These are phyloP conservation scores for Metarhizium sp. DNA, from an alignment of 2,329 filamentous ascomycete species.

Conservation along the genomic window DNA sequence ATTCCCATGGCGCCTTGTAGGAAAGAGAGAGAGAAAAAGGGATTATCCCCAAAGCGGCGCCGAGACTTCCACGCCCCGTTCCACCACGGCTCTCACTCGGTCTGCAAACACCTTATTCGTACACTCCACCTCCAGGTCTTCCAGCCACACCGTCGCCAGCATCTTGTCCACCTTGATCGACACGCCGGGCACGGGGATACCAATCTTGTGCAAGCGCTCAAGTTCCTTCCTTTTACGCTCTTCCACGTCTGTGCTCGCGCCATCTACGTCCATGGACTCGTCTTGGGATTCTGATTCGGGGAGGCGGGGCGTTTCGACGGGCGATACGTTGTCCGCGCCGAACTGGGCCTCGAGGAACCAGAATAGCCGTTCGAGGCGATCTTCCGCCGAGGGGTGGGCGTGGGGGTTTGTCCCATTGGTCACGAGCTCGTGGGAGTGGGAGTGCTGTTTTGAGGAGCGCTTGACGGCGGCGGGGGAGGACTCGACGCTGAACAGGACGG, in stretches of 20 bases:
- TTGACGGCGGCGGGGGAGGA: conserved; percentile 92
- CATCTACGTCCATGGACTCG: conserved; percentile 15
- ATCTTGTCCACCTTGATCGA: conserved; percentile 83
- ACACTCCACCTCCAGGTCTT: conserved; percentile 85
- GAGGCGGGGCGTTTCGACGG: conserved; percentile 52
- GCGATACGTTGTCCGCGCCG: conserved; percentile 69
- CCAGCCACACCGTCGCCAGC: conserved; percentile 82
- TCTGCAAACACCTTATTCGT: conserved; percentile 68
- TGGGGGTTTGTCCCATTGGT: conserved; percentile 54
- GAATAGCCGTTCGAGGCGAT: conserved; percentile 76
- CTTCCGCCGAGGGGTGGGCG: conserved; percentile 58
- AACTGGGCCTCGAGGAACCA: conserved; percentile 98
- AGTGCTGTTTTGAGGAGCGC: conserved; percentile 34
- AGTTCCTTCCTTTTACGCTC: conserved; percentile 60
- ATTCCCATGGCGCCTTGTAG: neutral
- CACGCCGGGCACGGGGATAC: conserved; percentile 85
- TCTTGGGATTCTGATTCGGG: neutral
- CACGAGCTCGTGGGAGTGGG: conserved; percentile 29
- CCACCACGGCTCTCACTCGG: conserved; percentile 79
- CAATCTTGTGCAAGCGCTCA: conserved; percentile 68
- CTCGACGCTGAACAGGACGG: conserved; percentile 84
- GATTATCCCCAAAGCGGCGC: conserved; percentile 56
- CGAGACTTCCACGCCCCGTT: conserved; percentile 80
- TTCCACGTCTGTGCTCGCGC: conserved; percentile 35
- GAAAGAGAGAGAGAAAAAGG: neutral